A percentile compares a stretch with the other conserved stretches of the same genome.
phyloP scores from a whole-genome alignment of 2,329 filamentous ascomycete species.

The Triangularia verruculosa region DNA sequence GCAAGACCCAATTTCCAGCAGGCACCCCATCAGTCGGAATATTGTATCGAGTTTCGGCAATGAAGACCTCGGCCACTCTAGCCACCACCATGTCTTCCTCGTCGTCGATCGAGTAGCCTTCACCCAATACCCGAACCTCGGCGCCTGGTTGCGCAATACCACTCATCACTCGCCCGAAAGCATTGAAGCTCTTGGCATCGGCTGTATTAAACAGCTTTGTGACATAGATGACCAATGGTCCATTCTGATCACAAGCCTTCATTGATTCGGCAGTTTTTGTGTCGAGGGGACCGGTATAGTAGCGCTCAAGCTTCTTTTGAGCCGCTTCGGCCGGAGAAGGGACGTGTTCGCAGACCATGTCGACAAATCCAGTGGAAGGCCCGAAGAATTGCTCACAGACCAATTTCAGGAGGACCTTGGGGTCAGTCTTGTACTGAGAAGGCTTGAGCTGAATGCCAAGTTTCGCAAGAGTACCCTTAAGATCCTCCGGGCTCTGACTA shows the following conservation, averaged over 20 bases:
- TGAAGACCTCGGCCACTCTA: slow-evolving; percentile 81
- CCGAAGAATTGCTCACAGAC: slow-evolving; percentile 95
- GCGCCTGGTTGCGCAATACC: slow-evolving; percentile 80
- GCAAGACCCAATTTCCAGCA: slow-evolving; percentile 88
- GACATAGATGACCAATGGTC: slow-evolving; percentile 85
- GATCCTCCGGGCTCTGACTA: slow-evolving; percentile 80
- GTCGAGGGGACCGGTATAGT: slow-evolving; percentile 89
- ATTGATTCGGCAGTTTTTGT: slow-evolving; percentile 78
- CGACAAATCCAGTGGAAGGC: slow-evolving; percentile 82
- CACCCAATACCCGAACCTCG: slow-evolving; percentile 86
- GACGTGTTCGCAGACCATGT: slow-evolving; percentile 89
- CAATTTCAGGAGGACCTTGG: slow-evolving; percentile 80
- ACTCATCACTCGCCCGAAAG: slow-evolving; percentile 88
- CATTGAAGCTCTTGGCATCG: slow-evolving; percentile 88
- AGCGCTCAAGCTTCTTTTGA: slow-evolving; percentile 71
- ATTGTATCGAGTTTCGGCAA: slow-evolving; percentile 89
- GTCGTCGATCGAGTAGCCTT: slow-evolving; percentile 93
- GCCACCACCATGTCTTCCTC: slow-evolving; percentile 95
- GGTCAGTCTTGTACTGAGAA: slow-evolving; percentile 85
- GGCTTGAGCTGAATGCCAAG: slow-evolving; percentile 87
- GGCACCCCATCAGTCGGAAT: slow-evolving; percentile 88
- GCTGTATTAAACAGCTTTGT: slow-evolving; percentile 89
- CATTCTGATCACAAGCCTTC: slow-evolving; percentile 79
- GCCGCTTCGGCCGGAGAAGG: slow-evolving; percentile 82
- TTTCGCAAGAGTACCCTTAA: slow-evolving; percentile 73